A percentile compares a stretch with the other conserved stretches of the same genome.
Conservation (phyloP, 1,139 yeast genomes). For the Debaryomycetaceae sp. region DNA sequence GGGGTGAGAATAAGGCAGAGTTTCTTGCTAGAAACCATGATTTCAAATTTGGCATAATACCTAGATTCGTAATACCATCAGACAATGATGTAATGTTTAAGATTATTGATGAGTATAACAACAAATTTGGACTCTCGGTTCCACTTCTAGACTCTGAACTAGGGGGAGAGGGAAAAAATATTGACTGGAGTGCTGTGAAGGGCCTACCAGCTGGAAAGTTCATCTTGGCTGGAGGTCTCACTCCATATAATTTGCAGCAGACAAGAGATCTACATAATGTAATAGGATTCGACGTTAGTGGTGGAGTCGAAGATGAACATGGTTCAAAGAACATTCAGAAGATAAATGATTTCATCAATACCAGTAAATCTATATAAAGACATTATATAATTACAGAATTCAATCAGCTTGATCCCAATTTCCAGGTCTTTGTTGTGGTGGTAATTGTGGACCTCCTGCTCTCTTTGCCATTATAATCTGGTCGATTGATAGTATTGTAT, state of each 20-base stretch:
- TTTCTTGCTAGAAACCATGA: conserved; percentile 33
- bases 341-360: conserved; percentile 52
- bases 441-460: conserved; percentile 96
- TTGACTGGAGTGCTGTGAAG: conserved; percentile 60
- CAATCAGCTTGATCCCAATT: conserved; percentile 97
- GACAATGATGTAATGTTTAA: conserved; percentile 30
- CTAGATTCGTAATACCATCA: conserved; percentile 63
- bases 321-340: conserved; percentile 69
- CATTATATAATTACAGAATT: neutral
- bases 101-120: conserved; percentile 15
- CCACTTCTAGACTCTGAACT: conserved; percentile 81
- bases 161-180: conserved; percentile 85
- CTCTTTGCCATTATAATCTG: conserved; percentile 93
- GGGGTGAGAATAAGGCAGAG: conserved; percentile 64
- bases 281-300: conserved; percentile 91
- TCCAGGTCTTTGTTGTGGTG: conserved; percentile 84
- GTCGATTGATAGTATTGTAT: conserved; percentile 84
- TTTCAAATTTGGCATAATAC: conserved; percentile 57
- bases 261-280: conserved; percentile 52
- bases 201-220: conserved; percentile 40
- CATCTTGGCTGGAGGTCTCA: conserved; percentile 87
- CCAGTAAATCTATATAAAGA: conserved; percentile 27
- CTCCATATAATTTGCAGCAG: conserved; percentile 60
- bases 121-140: conserved; percentile 28
- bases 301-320: conserved; percentile 77